A percentile compares a stretch with the other conserved stretches of the same genome.
These are phyloP conservation scores for Fusarium sp. DNA, from an alignment of 2,329 filamentous ascomycete species.

Conservation along the genomic window DNA sequence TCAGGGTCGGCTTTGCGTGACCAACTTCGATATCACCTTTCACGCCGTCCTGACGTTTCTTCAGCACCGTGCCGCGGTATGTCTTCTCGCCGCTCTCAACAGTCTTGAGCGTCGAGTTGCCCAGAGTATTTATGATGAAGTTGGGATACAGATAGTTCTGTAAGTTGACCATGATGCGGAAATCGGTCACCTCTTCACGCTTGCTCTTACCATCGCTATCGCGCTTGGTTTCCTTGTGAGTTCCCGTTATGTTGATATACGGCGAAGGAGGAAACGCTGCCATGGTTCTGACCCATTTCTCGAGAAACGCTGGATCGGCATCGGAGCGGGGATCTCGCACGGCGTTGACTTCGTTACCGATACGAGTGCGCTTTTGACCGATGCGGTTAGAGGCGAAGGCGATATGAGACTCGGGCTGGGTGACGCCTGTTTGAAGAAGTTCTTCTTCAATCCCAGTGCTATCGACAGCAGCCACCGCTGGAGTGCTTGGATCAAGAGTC, in stretches of 20 bases:
- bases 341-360: slow-evolving; percentile 25
- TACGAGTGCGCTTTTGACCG: slow-evolving; percentile 26
- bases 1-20: slow-evolving; percentile 23
- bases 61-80: slow-evolving; percentile 36
- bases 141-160: slow-evolving; percentile 40
- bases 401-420: slow-evolving; percentile 14
- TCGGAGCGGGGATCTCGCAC: slow-evolving; percentile 33
- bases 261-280: slow-evolving; percentile 25
- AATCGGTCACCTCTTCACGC: slow-evolving; percentile 28
- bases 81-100: slow-evolving; percentile 32
- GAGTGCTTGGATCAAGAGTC: neutral
- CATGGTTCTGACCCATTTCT: slow-evolving; percentile 30
- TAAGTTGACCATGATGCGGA: slow-evolving; percentile 31
- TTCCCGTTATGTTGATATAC: slow-evolving; percentile 32
- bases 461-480: neutral
- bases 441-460: neutral
- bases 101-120: slow-evolving; percentile 18
- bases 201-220: slow-evolving; percentile 34
- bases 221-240: slow-evolving; percentile 20
- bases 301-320: slow-evolving; percentile 10
- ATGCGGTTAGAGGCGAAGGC: slow-evolving; percentile 13
- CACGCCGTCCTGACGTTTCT: slow-evolving; percentile 17
- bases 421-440: neutral
- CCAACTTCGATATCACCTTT: slow-evolving; percentile 35
- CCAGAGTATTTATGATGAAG: neutral